These are phyloP conservation scores for Penicillium sclerotiorum DNA, from an alignment of 2,329 filamentous ascomycete genomes.

Conservation along the genomic window DNA sequence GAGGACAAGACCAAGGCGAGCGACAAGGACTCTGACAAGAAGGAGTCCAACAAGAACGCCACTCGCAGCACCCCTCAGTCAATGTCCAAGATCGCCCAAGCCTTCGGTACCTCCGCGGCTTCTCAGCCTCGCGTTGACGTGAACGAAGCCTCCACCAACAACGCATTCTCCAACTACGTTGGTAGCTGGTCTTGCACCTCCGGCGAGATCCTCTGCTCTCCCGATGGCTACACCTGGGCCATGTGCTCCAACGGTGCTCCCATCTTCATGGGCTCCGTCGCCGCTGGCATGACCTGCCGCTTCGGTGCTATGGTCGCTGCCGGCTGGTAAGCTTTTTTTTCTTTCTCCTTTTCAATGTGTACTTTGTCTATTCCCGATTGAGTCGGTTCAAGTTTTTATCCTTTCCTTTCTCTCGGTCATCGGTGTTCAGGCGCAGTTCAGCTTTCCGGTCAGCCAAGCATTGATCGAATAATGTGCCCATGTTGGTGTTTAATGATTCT, in stretches of 20 bases:
- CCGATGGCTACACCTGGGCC: conserved; percentile 36
- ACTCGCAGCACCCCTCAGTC: conserved; percentile 13
- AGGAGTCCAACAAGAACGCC: conserved; percentile 13
- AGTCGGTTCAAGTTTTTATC: too few species aligned
- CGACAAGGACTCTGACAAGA: conserved; percentile 9
- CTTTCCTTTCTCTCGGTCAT: neutral
- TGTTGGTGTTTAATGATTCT: conserved; percentile 21
- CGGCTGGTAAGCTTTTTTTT: conserved; percentile 2
- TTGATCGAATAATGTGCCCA: conserved; percentile 12
- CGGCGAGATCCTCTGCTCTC: conserved; percentile 38
- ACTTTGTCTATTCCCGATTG: too few species aligned
- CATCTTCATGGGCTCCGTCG: conserved; percentile 42
- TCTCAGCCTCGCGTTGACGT: conserved; percentile 11
- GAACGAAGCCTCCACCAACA: conserved; percentile 20
- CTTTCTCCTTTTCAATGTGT: neutral
- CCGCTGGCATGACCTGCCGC: conserved; percentile 38
- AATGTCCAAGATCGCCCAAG: conserved; percentile 17
- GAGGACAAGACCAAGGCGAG: neutral
- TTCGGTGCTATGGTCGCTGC: conserved; percentile 26
- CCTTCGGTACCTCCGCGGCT: conserved; percentile 12
- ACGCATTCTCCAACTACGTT: conserved; percentile 20
- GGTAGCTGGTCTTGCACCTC: conserved; percentile 22
- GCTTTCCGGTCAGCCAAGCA: neutral
- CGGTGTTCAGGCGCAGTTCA: conserved; percentile 4
- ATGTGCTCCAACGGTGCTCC: conserved; percentile 35